Evolutionary conservation across 805 yeast genomes (phyloP), one percentile per base, ranked within the genome.

Genomic region (Sugiyamaella smithiae): DNA sequence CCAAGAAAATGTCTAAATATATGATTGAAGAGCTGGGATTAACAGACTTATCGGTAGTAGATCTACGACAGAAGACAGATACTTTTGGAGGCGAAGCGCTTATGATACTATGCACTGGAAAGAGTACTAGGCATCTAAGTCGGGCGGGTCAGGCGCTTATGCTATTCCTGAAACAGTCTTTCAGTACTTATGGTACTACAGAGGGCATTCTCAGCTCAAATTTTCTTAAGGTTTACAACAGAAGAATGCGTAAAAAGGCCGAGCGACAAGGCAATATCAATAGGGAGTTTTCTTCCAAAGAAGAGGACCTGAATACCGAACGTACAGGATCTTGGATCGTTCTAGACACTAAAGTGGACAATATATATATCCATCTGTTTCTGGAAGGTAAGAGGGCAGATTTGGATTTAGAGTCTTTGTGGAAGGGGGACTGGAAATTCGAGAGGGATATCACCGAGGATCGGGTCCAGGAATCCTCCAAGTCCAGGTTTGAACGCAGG

Each of bases 171-270:
- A 90, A 90, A 61, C 76, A 75, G 32, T 67, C 70, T 5, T 69
- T 66, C 48, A 64, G 68, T 7, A 62, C 64, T 1, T 54, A 75
- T 1, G 84, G 93, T 0, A 60, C 66, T 4, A 70, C 82, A 2
- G 96, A 89, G 59, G 98, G 97, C 0, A 68, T 85, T 46, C 72
- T 81, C 2, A 83, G 84, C 29, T 69, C 77, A 6, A 79, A 81
- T 33, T 74, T 75, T 22, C 68, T 80, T 20, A 73, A 79, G 40
- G 74, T 73, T 50, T 71, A 72, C 49, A 75, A 71, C 49, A 75
- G 78, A 46, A 67, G 86, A 50, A 62, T 81, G 50, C 73, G 72
- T 33, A 76, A 75, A 43, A 71, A 80, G 54, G 62, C 68, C 37
- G 81, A 83, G 32, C 70, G 79, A 47, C 78, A 78, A 58, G 69